Conservation (phyloP, 352 stramenopile species). For the Phytophthora rubi region DNA sequence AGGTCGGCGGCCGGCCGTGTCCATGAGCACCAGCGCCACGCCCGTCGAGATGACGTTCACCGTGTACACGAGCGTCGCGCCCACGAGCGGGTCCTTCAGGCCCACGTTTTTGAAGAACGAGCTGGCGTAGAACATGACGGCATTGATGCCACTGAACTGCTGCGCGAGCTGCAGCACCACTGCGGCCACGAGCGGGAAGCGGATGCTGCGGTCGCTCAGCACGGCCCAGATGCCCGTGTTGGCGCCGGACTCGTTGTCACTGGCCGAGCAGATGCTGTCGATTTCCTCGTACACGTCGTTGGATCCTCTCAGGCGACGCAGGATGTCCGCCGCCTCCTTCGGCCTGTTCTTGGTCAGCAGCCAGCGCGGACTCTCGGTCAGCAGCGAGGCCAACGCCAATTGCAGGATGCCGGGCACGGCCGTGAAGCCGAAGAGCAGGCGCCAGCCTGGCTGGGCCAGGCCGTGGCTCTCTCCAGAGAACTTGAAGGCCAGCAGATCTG, state of each 20-base stretch:
- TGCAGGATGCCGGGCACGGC: slow-evolving; percentile 70
- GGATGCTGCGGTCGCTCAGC: slow-evolving; percentile 63
- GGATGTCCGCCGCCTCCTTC: slow-evolving; percentile 75
- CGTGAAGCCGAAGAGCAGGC: slow-evolving; percentile 74
- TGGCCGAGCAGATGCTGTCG: slow-evolving; percentile 81
- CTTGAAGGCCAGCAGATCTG: slow-evolving; percentile 61
- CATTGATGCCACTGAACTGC: slow-evolving; percentile 80
- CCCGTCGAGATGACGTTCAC: slow-evolving; percentile 80
- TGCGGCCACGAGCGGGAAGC: slow-evolving; percentile 66
- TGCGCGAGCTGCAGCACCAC: slow-evolving; percentile 71
- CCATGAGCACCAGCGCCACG: slow-evolving; percentile 77
- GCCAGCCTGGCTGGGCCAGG: slow-evolving; percentile 64
- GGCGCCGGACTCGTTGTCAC: slow-evolving; percentile 75
- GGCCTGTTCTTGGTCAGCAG: slow-evolving; percentile 74
- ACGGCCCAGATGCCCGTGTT: slow-evolving; percentile 72
- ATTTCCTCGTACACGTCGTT: slow-evolving; percentile 85
- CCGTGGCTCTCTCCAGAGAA: slow-evolving; percentile 67
- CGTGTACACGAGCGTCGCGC: slow-evolving; percentile 64
- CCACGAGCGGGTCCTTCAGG: slow-evolving; percentile 69
- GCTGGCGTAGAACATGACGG: slow-evolving; percentile 84
- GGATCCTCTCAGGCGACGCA: slow-evolving; percentile 66
- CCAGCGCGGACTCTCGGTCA: slow-evolving; percentile 77
- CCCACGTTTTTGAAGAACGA: slow-evolving; percentile 80
- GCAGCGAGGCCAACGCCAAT: slow-evolving; percentile 60
- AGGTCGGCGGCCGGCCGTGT: slow-evolving; percentile 70